Conservation (phyloP, 768 basidiomycete genomes). For the Naganishia onofrii region DNA sequence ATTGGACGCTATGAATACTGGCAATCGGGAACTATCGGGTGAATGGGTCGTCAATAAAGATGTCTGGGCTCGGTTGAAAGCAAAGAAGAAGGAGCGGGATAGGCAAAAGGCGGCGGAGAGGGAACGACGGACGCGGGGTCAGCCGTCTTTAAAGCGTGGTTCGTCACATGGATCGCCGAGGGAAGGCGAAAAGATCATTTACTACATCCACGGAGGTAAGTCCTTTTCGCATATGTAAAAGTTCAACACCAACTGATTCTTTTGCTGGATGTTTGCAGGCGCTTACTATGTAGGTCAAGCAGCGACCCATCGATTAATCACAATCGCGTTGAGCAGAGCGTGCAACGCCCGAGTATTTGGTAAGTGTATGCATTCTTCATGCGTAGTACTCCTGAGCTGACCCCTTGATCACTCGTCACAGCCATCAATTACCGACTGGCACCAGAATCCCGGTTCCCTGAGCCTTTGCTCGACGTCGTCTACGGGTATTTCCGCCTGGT, state of each 20-base stretch:
- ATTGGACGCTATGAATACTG: constrained; percentile 71
- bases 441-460: constrained; percentile 90
- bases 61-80: constrained; percentile 81
- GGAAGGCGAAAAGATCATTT: constrained; percentile 68
- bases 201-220: constrained; percentile 89
- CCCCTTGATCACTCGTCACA: constrained; percentile 52
- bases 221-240: constrained; percentile 7
- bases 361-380: constrained; percentile 55
- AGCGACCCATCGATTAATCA: constrained; percentile 82
- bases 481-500: constrained; percentile 79
- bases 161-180: neutral
- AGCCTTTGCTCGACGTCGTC: constrained; percentile 80
- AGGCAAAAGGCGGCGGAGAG: constrained; percentile 30
- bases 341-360: constrained; percentile 85
- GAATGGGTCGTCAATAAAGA: constrained; percentile 97
- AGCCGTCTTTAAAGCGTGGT: neutral
- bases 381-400: neutral
- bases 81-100: constrained; percentile 62
- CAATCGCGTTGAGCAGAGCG: constrained; percentile 84
- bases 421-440: constrained; percentile 92
- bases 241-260: neutral
- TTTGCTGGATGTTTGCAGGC: constrained; percentile 55
- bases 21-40: constrained; percentile 75
- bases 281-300: constrained; percentile 92
- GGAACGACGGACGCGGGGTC: constrained; percentile 9